These are phyloP conservation scores for Agrocybe pediades DNA, from an alignment of 768 basidiomycete species.

Conservation along the genomic window DNA sequence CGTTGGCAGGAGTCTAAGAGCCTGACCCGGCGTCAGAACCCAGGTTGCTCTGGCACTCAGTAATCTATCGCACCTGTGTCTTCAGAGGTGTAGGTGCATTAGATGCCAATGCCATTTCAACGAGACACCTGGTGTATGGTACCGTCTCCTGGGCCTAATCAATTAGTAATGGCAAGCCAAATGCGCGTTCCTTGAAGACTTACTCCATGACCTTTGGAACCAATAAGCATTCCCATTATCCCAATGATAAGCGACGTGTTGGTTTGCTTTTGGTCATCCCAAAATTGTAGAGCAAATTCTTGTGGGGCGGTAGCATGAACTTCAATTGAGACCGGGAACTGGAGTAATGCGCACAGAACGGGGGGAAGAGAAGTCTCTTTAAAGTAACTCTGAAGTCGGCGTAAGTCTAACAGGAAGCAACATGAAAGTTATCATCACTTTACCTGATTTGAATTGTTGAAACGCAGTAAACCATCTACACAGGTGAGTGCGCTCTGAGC, in stretches of 20 bases:
- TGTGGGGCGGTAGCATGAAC: constrained; percentile 67
- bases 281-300: constrained; percentile 93
- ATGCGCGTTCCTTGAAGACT: constrained; percentile 23
- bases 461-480: constrained; percentile 84
- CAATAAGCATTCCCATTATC: constrained; percentile 83
- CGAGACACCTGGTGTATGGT: constrained; percentile 71
- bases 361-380: constrained; percentile 81
- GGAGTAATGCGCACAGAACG: constrained; percentile 65
- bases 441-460: constrained; percentile 95
- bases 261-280: constrained; percentile 88
- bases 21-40: constrained; percentile 24
- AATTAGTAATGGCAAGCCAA: not conserved
- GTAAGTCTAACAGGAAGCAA: constrained; percentile 11
- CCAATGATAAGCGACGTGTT: constrained; percentile 81
- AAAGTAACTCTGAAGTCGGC: constrained; percentile 81
- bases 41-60: not conserved
- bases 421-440: constrained; percentile 7
- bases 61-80: constrained; percentile 60
- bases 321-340: constrained; percentile 67
- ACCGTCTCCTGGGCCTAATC: constrained; percentile 56
- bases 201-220: constrained; percentile 67
- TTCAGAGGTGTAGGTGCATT: constrained; percentile 90
- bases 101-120: constrained; percentile 90
- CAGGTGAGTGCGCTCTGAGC: constrained; percentile 86
- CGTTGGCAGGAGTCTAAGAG: constrained; percentile 47